Percentiles rank a stretch among this genome's conserved stretches.
These are phyloP conservation scores for Fusarium keratoplasticum DNA, from an alignment of 2,329 filamentous ascomycete genomes.

Conservation along the genomic window DNA sequence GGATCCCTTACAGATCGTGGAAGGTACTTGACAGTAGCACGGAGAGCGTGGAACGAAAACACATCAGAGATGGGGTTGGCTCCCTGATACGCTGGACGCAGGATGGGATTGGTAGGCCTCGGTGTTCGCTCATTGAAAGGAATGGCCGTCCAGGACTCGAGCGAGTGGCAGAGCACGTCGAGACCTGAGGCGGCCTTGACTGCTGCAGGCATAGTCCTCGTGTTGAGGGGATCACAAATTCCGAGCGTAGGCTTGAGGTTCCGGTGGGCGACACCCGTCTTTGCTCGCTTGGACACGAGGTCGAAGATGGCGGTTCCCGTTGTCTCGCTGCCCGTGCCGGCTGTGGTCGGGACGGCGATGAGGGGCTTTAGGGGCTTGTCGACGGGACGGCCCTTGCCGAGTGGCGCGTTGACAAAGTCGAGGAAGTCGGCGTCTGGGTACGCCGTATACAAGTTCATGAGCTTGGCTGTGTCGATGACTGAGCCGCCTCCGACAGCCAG, in stretches of 20 bases:
- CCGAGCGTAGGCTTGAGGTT: conserved; percentile 96
- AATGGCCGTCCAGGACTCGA: conserved; percentile 98
- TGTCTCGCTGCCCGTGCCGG: conserved; percentile 90
- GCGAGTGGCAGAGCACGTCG: conserved; percentile 93
- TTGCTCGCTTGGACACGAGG: conserved; percentile 86
- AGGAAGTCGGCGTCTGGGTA: conserved; percentile 95
- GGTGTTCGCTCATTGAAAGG: conserved; percentile 90
- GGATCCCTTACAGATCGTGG: conserved; percentile 88
- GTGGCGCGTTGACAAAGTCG: conserved; percentile 96
- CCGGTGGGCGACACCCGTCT: conserved; percentile 95
- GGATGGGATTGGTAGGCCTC: conserved; percentile 87
- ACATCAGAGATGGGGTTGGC: conserved; percentile 98
- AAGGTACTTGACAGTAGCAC: conserved; percentile 89
- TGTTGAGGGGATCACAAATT: conserved; percentile 89
- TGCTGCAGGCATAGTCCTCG: conserved; percentile 92
- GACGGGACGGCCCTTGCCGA: conserved; percentile 87
- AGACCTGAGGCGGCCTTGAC: conserved; percentile 93
- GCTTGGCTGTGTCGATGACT: conserved; percentile 97
- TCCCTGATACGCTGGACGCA: conserved; percentile 94
- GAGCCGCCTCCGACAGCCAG: conserved; percentile 90
- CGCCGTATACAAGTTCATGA: conserved; percentile 96
- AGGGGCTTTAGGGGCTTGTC: conserved; percentile 77
- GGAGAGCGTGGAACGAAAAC: conserved; percentile 89
- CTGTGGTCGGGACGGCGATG: conserved; percentile 86
- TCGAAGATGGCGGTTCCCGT: conserved; percentile 99